These are phyloP conservation scores for Podosphaera xanthii DNA, from an alignment of 2,329 filamentous ascomycete genomes.

Conservation along the genomic window DNA sequence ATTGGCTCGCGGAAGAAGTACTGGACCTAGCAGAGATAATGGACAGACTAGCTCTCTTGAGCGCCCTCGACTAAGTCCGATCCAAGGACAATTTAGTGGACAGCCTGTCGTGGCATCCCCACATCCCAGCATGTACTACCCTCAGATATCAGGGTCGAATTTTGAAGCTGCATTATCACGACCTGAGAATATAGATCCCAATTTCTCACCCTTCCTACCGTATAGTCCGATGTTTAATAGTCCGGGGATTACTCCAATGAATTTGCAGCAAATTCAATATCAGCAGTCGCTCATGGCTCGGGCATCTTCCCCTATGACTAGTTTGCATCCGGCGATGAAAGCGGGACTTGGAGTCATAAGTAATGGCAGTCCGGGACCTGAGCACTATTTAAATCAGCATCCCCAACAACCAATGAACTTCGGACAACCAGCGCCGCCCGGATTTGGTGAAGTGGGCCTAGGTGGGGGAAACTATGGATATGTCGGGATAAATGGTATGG, in stretches of 20 bases:
- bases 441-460: slow-evolving; percentile 24
- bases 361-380: slow-evolving; percentile 24
- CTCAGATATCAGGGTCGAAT: slow-evolving; percentile 21
- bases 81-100: slow-evolving; percentile 24
- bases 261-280: slow-evolving; percentile 31
- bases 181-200: slow-evolving; percentile 28
- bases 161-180: slow-evolving; percentile 31
- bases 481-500: slow-evolving; percentile 23
- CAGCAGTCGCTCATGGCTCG: slow-evolving; percentile 34
- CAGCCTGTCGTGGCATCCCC: slow-evolving; percentile 20
- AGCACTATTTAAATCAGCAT: slow-evolving; percentile 31
- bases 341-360: slow-evolving; percentile 31
- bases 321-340: slow-evolving; percentile 33
- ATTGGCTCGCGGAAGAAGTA: slow-evolving; percentile 37
- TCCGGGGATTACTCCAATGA: slow-evolving; percentile 24
- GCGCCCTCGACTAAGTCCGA: slow-evolving; percentile 31
- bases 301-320: slow-evolving; percentile 28
- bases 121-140: slow-evolving; percentile 28
- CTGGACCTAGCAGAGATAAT: slow-evolving; percentile 16
- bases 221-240: slow-evolving; percentile 30
- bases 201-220: slow-evolving; percentile 25
- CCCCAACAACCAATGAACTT: slow-evolving; percentile 17
- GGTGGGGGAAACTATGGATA: slow-evolving; percentile 23
- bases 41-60: slow-evolving; percentile 19
- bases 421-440: slow-evolving; percentile 21